Evolutionary conservation across 306 rosid genomes (phyloP).

Genomic region (Corylus americana): DNA sequence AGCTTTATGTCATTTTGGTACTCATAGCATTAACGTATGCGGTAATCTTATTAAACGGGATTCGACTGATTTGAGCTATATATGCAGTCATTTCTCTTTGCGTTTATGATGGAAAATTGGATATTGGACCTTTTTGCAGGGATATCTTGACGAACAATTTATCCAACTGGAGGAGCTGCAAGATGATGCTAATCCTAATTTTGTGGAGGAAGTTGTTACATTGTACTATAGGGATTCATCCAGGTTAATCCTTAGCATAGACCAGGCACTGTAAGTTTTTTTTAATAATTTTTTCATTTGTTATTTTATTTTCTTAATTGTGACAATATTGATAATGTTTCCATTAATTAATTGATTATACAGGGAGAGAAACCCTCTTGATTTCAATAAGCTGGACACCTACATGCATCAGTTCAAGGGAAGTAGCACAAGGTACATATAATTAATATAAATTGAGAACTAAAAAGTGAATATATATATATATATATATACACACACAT

Average conservation of each 20-base stretch:
- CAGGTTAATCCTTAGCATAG: slow-evolving; percentile 64
- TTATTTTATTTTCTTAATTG: not conserved
- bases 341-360: slow-evolving; percentile 16
- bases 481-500: too few species aligned
- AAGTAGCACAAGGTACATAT: slow-evolving; percentile 80
- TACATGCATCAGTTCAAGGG: slow-evolving; percentile 90
- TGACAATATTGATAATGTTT: not conserved
- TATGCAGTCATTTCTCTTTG: not conserved
- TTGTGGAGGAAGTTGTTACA: slow-evolving; percentile 86
- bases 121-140: slow-evolving; percentile 39
- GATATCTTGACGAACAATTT: slow-evolving; percentile 82
- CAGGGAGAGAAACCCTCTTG: slow-evolving; percentile 62
- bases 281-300: not conserved
- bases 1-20: too few species aligned
- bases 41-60: too few species aligned
- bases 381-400: slow-evolving; percentile 69
- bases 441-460: not conserved
- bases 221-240: slow-evolving; percentile 75
- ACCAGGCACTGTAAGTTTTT: slow-evolving; percentile 62
- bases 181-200: slow-evolving; percentile 86
- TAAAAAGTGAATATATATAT: not conserved
- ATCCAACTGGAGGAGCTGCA: slow-evolving; percentile 81
- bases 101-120: slow-evolving; percentile 1
- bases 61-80: not conserved
- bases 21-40: too few species aligned